Percentiles rank a stretch among this genome's conserved stretches.
Conservation (phyloP, 129 eudicot species). For the Artemisia tridentata region DNA sequence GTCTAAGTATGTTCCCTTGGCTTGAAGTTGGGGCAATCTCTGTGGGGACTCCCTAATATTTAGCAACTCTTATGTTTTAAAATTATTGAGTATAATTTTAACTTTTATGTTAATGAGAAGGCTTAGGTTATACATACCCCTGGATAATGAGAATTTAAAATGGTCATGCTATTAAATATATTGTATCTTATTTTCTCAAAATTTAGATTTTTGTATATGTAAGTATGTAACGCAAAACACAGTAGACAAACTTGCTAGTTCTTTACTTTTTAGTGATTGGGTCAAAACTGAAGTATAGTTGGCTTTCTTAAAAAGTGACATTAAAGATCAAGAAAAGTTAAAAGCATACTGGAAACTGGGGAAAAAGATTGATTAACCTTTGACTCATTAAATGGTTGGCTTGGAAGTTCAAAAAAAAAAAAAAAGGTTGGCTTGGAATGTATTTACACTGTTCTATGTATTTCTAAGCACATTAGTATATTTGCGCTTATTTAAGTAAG, state of each 20-base stretch:
- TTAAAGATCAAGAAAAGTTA: too few species aligned
- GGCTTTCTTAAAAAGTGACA: background rate
- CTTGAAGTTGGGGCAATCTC: conserved; percentile 40
- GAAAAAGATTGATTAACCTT: conserved; percentile 1
- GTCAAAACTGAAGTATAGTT: background rate
- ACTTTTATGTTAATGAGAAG: background rate
- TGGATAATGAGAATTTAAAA: background rate
- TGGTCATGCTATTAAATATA: too few species aligned
- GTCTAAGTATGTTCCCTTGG: conserved; percentile 35
- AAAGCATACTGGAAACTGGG: background rate
- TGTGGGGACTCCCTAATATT: conserved; percentile 18
- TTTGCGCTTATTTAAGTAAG: too few species aligned
- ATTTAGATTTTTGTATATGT: background rate
- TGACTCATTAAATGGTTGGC: background rate
- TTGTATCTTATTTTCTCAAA: background rate
- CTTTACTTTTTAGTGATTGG: background rate
- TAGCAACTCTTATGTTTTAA: conserved; percentile 14
- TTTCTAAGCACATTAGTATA: too few species aligned
- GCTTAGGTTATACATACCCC: too few species aligned
- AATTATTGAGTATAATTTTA: background rate
- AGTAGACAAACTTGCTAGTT: background rate
- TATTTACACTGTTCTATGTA: too few species aligned
- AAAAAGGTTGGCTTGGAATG: background rate
- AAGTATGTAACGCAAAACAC: background rate
- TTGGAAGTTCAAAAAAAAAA: too few species aligned